phyloP scores from a whole-genome alignment of 495 filamentous ascomycete genomes.

The Cercophora sp. region DNA sequence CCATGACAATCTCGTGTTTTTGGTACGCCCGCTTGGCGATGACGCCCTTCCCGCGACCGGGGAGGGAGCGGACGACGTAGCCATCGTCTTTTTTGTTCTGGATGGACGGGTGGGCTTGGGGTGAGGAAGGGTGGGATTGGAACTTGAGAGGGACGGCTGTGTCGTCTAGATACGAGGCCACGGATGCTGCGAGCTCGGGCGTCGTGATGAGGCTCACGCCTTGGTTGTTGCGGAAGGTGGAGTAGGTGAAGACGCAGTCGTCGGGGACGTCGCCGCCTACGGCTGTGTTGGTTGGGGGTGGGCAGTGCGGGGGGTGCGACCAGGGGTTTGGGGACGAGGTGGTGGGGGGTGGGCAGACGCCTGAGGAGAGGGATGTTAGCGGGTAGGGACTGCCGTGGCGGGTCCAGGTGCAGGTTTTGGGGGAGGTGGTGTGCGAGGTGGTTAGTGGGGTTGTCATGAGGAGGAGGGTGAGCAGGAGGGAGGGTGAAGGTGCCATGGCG shows the following conservation, averaged over 20 bases:
- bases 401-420: slow-evolving; percentile 16
- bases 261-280: slow-evolving; percentile 15
- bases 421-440: slow-evolving; percentile 1
- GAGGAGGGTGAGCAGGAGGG: not conserved
- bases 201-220: slow-evolving; percentile 27
- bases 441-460: not conserved
- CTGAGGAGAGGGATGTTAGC: not conserved
- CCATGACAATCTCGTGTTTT: slow-evolving; percentile 26
- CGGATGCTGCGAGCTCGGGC: slow-evolving; percentile 20
- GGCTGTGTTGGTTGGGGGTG: slow-evolving; percentile 11
- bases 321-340: slow-evolving; percentile 21
- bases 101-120: not conserved
- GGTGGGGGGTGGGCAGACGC: slow-evolving; percentile 3
- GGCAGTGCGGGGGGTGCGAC: slow-evolving; percentile 28
- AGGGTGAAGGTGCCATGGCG: not conserved
- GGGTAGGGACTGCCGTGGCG: slow-evolving; percentile 10
- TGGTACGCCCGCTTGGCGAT: slow-evolving; percentile 18
- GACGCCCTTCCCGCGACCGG: slow-evolving; percentile 29
- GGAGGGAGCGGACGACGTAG: slow-evolving; percentile 22
- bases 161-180: slow-evolving; percentile 25
- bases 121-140: slow-evolving; percentile 12
- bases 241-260: slow-evolving; percentile 28
- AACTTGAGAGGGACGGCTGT: slow-evolving; percentile 13
- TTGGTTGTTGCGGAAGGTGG: slow-evolving; percentile 22
- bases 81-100: not conserved